Evolutionary conservation across 371 early-diverging fungal species (phyloP).

Genomic region (Actinomortierella ambigua): DNA sequence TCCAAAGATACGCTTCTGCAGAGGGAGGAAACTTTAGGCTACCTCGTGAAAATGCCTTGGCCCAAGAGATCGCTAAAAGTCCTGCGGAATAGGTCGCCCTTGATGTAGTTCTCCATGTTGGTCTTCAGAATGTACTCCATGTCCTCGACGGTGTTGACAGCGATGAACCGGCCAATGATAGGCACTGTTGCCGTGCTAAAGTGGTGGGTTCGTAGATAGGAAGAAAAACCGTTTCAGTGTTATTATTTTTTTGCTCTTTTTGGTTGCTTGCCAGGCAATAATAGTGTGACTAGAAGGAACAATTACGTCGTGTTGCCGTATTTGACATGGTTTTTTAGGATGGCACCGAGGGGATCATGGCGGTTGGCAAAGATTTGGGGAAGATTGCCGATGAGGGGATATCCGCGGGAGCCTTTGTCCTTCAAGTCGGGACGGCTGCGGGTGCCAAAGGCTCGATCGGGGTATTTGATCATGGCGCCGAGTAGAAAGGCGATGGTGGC

Average conservation of each 20-base stretch:
- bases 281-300: too few species aligned
- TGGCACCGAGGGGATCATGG: conserved; percentile 2
- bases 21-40: too few species aligned
- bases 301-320: too few species aligned
- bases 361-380: conserved; percentile 17
- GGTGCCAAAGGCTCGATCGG: conserved; percentile 5
- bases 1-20: too few species aligned
- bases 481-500: not conserved
- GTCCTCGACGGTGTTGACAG: not conserved
- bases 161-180: not conserved
- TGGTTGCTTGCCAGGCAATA: too few species aligned
- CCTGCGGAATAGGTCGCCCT: conserved; percentile 50
- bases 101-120: conserved; percentile 55
- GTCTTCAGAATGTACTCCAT: conserved; percentile 10
- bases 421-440: conserved; percentile 13
- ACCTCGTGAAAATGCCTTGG: conserved; percentile 1
- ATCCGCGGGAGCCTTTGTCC: conserved; percentile 17
- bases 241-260: too few species aligned
- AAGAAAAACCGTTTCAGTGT: too few species aligned
- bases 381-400: conserved; percentile 32
- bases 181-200: conserved; percentile 8
- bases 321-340: too few species aligned
- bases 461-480: conserved; percentile 2
- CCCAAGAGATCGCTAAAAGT: not conserved
- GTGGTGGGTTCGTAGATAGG: too few species aligned